phyloP scores from a whole-genome alignment of 1,139 yeast species.

The Pneumocystis jirovecii region DNA sequence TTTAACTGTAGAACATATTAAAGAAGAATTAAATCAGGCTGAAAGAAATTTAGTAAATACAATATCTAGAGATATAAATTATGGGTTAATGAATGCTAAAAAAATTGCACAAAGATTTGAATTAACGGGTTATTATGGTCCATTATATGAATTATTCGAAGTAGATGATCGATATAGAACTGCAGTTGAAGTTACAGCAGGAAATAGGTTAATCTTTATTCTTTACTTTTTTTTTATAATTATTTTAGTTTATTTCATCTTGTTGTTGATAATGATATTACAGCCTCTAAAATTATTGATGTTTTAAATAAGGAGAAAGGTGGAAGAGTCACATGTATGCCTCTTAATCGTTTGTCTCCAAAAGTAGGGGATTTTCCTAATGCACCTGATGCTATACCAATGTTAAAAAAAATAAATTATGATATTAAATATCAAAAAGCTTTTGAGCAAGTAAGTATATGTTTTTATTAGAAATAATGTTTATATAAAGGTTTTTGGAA shows the following conservation, averaged over 20 bases:
- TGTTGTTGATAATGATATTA: constrained; percentile 75
- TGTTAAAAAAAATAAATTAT: constrained; percentile 55
- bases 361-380: constrained; percentile 37
- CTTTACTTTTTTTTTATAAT: not conserved
- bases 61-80: constrained; percentile 56
- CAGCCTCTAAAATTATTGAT: constrained; percentile 66
- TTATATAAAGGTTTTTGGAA: constrained; percentile 43
- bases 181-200: constrained; percentile 82
- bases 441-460: constrained; percentile 34
- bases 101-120: constrained; percentile 43
- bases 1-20: constrained; percentile 40
- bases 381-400: constrained; percentile 43
- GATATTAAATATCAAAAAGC: constrained; percentile 45
- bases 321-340: constrained; percentile 85
- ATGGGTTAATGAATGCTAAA: constrained; percentile 55
- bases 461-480: not conserved
- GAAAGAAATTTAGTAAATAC: constrained; percentile 22
- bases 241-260: constrained; percentile 54
- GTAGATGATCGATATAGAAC: constrained; percentile 72
- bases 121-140: constrained; percentile 58
- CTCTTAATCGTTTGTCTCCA: constrained; percentile 54
- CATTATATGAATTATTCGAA: constrained; percentile 65
- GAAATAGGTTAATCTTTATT: constrained; percentile 29
- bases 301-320: constrained; percentile 54
- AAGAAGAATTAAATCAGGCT: constrained; percentile 39